Evolutionary conservation across 1,284 basidiomycete genomes (phyloP).

Genomic region (Austroboletus niveus): DNA sequence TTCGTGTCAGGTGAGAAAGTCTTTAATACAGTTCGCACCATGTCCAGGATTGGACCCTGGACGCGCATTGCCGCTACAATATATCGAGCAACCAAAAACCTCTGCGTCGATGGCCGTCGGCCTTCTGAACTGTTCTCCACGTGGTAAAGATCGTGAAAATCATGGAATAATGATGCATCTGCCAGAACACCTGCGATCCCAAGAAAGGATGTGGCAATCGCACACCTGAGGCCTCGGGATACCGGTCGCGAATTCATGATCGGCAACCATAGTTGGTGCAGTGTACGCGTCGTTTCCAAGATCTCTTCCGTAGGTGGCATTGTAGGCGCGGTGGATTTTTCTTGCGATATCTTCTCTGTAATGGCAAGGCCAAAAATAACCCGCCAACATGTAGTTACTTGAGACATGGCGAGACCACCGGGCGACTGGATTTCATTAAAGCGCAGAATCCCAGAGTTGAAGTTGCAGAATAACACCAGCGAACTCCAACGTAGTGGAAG

Average conservation of each 20-base stretch:
- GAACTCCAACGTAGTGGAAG: conserved; percentile 24
- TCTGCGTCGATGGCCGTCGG: conserved; percentile 4
- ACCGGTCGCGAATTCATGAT: conserved; percentile 24
- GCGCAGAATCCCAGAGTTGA: conserved; percentile 11
- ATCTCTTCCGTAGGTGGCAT: conserved; percentile 16
- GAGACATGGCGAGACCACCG: conserved; percentile 5
- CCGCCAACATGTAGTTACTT: conserved; percentile 18
- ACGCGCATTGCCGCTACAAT: conserved; percentile 23
- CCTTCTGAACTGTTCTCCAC: conserved; percentile 5
- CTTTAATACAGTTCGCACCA: conserved; percentile 14
- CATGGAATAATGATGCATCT: conserved; percentile 38
- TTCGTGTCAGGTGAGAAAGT: conserved; percentile 9
- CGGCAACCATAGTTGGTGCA: conserved; percentile 44
- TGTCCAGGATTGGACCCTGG: conserved; percentile 8
- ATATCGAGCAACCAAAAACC: conserved; percentile 22
- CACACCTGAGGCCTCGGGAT: conserved; percentile 26
- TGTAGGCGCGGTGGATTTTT: not conserved
- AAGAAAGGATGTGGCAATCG: conserved; percentile 46
- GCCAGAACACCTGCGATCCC: conserved; percentile 39
- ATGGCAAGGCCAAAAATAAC: conserved; percentile 31
- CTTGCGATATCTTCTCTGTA: conserved; percentile 22
- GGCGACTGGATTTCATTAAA: not conserved
- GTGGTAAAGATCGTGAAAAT: conserved; percentile 23
- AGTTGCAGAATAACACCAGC: conserved; percentile 19
- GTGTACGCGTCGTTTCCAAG: conserved; percentile 31